Conservation (phyloP, 2,329 filamentous ascomycete genomes). For the Cladosporium velox region DNA sequence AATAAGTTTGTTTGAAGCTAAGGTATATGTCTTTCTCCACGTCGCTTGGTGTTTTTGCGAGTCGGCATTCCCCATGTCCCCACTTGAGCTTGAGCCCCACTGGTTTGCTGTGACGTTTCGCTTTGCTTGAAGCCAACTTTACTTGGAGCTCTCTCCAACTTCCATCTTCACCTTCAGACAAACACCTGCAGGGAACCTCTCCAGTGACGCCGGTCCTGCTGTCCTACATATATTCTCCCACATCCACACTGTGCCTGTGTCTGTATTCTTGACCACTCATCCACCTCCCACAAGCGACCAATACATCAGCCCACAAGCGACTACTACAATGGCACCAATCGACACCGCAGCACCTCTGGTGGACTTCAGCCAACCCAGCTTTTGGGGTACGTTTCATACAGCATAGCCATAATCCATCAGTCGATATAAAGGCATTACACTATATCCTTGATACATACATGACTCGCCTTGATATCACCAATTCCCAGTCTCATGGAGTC, state of each 20-base stretch:
- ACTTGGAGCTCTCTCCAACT: slow-evolving; percentile 5
- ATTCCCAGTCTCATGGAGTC: not conserved
- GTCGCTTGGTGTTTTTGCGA: no score
- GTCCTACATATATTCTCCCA: slow-evolving; percentile 19
- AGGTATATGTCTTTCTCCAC: no score
- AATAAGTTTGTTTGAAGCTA: no score
- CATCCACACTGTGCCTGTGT: slow-evolving; percentile 30
- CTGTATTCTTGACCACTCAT: slow-evolving; percentile 2
- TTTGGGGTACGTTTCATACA: slow-evolving; percentile 47
- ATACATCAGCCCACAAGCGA: slow-evolving; percentile 11
- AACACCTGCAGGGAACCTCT: slow-evolving; percentile 1
- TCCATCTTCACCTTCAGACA: not conserved
- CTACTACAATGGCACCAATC: slow-evolving; percentile 18
- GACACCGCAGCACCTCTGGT: slow-evolving; percentile 20
- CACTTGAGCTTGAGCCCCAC: slow-evolving; percentile 3
- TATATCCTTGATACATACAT: not conserved
- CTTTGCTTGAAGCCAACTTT: slow-evolving; percentile 8
- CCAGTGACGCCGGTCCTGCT: not conserved
- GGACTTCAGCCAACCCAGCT: slow-evolving; percentile 46
- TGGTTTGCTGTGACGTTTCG: slow-evolving; percentile 3
- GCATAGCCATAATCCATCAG: not conserved
- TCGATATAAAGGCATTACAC: not conserved
- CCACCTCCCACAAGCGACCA: slow-evolving; percentile 23
- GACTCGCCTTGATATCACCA: not conserved
- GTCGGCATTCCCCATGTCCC: not conserved